Evolutionary conservation across 352 stramenopile species (phyloP).

Genomic region (Pythium rishiriense): DNA sequence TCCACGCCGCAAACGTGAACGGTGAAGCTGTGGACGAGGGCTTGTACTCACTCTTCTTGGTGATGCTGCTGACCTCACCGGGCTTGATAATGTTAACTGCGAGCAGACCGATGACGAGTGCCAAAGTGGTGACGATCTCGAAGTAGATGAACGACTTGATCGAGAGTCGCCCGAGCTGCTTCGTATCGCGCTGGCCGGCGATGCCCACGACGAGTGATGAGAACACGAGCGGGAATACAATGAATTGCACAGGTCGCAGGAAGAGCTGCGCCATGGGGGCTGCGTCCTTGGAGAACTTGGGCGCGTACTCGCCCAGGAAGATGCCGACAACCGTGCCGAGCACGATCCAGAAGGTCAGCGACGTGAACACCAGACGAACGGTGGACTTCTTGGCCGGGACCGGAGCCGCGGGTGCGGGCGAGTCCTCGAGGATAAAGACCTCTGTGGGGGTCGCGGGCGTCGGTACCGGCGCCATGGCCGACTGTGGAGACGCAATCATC

Average conservation of each 20-base stretch:
- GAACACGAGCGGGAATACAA: conserved; percentile 37
- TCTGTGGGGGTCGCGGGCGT: conserved; percentile 1
- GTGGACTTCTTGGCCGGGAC: conserved; percentile 33
- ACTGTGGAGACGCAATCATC: neutral
- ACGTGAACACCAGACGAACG: conserved; percentile 38
- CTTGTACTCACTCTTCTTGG: conserved; percentile 38
- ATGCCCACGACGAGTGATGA: conserved; percentile 62
- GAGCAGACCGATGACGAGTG: conserved; percentile 47
- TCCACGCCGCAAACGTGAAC: conserved; percentile 49
- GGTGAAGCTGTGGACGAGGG: conserved; percentile 23
- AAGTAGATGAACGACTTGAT: conserved; percentile 45
- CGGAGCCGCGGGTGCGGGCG: neutral
- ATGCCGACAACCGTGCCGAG: conserved; percentile 44
- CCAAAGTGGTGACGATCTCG: conserved; percentile 35
- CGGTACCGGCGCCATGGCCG: neutral
- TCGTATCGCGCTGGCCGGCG: conserved; percentile 59
- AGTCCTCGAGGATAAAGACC: conserved; percentile 9
- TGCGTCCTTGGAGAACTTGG: conserved; percentile 48
- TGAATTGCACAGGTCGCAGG: conserved; percentile 53
- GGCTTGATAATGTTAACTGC: conserved; percentile 58
- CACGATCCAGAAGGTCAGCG: conserved; percentile 66
- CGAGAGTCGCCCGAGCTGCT: conserved; percentile 54
- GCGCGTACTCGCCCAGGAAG: conserved; percentile 49
- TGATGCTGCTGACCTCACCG: conserved; percentile 40
- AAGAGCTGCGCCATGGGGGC: conserved; percentile 62